Conservation (phyloP, 176 grass and related monocot species). For the Cenchrus fungigraminus region DNA sequence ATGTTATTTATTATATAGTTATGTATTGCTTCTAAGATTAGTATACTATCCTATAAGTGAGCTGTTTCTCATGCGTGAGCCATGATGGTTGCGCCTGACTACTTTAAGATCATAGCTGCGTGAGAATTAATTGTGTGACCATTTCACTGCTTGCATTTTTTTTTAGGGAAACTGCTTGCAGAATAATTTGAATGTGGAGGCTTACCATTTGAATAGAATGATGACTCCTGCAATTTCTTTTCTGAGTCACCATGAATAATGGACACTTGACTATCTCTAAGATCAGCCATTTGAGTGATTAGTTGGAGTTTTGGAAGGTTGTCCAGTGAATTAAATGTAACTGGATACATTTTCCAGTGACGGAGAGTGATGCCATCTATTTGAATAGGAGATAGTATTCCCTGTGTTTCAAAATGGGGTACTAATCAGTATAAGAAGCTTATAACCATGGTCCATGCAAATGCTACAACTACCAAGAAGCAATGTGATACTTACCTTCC, state of each 20-base stretch:
- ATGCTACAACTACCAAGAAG: neutral
- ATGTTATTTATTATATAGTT: neutral
- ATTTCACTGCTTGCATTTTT: constrained; percentile 9
- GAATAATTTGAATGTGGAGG: neutral
- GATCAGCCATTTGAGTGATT: constrained; percentile 50
- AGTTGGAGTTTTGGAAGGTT: constrained; percentile 56
- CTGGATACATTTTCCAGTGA: constrained; percentile 77
- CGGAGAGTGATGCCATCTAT: constrained; percentile 61
- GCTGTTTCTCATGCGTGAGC: neutral
- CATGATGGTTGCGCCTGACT: neutral
- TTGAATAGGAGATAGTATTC: constrained; percentile 83
- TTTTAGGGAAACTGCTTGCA: neutral
- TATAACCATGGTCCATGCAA: neutral
- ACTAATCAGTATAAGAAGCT: constrained; percentile 17
- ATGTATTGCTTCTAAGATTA: neutral
- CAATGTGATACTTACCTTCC: constrained; percentile 57
- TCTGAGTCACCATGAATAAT: constrained; percentile 27
- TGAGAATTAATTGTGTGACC: constrained; percentile 7
- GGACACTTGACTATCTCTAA: constrained; percentile 39
- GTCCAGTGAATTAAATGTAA: constrained; percentile 56
- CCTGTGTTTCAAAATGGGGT: constrained; percentile 49
- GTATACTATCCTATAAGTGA: neutral
- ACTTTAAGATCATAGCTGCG: neutral
- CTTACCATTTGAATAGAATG: constrained; percentile 50
- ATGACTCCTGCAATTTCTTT: constrained; percentile 34